Percentiles rank a stretch among this genome's conserved stretches.
phyloP scores from a whole-genome alignment of 176 grass and related monocot genomes.

The Aegilops sharonensis region DNA sequence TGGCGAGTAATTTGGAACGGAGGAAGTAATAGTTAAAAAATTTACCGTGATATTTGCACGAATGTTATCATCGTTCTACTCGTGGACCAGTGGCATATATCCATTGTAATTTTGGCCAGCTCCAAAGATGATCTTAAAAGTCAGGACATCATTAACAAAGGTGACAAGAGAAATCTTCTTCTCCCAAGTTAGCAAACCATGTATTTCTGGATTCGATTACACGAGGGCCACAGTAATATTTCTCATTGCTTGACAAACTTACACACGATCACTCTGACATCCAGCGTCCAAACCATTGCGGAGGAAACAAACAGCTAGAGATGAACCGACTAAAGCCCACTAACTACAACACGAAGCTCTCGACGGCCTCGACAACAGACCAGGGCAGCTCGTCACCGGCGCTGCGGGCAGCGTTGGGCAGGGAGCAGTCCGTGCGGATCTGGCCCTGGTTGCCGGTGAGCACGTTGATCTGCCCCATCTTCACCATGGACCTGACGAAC shows the following conservation, averaged over 20 bases:
- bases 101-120: too few species aligned
- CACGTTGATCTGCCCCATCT: conserved; percentile 44
- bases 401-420: not conserved
- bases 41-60: too few species aligned
- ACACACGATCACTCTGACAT: not conserved
- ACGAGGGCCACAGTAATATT: too few species aligned
- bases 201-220: too few species aligned
- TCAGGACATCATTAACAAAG: too few species aligned
- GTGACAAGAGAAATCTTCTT: too few species aligned
- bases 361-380: conserved; percentile 13
- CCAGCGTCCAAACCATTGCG: not conserved
- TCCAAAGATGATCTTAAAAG: too few species aligned
- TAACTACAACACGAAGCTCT: conserved; percentile 20
- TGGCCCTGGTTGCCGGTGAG: conserved; percentile 38
- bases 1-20: too few species aligned
- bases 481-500: conserved; percentile 35
- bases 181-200: too few species aligned
- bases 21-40: too few species aligned
- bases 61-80: too few species aligned
- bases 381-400: not conserved
- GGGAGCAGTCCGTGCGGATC: conserved; percentile 49
- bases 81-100: too few species aligned
- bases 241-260: not conserved
- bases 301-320: not conserved
- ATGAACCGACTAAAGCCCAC: not conserved